Conservation (phyloP, 495 filamentous ascomycete genomes). For the Penicillium odoratum region DNA sequence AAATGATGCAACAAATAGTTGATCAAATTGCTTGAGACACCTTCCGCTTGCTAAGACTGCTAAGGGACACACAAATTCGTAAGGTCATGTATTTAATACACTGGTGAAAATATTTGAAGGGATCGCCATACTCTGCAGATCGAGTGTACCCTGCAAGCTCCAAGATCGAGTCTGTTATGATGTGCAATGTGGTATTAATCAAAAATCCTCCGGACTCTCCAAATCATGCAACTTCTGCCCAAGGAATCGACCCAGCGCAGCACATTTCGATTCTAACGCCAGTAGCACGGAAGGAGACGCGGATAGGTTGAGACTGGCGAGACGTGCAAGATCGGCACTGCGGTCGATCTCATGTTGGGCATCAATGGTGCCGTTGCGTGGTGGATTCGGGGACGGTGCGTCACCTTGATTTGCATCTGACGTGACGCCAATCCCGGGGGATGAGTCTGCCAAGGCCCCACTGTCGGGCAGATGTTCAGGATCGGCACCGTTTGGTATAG, state of each 20-base stretch:
- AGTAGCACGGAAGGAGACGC: constrained; percentile 43
- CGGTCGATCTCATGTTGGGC: constrained; percentile 46
- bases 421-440: constrained; percentile 17
- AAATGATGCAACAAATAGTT: background rate
- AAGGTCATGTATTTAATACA: constrained; percentile 4
- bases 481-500: constrained; percentile 17
- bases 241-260: constrained; percentile 44
- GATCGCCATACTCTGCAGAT: background rate
- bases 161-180: background rate
- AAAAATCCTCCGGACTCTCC: constrained; percentile 50
- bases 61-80: constrained; percentile 1
- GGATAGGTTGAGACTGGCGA: constrained; percentile 45
- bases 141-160: background rate
- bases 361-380: constrained; percentile 31
- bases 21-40: constrained; percentile 1
- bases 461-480: constrained; percentile 9
- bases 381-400: constrained; percentile 13
- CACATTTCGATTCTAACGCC: constrained; percentile 49
- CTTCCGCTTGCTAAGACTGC: constrained; percentile 3
- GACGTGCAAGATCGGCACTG: constrained; percentile 40
- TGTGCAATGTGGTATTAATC: constrained; percentile 6
- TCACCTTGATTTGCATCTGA: constrained; percentile 22
- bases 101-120: background rate
- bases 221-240: constrained; percentile 44
- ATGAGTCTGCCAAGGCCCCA: background rate